Conservation (phyloP, 306 rosid genomes). For the Cicer cuneatum region DNA sequence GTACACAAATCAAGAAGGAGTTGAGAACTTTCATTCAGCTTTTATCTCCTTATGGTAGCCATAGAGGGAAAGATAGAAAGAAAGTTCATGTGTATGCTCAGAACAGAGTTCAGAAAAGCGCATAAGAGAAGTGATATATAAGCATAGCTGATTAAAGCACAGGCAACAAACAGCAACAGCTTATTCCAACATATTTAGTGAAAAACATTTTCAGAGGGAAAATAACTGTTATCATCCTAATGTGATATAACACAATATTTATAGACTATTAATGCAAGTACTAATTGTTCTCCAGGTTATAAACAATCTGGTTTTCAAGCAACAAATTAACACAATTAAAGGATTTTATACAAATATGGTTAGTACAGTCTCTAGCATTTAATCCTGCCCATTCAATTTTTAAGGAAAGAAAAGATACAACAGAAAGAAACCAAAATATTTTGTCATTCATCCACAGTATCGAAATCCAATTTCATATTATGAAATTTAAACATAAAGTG, state of each 20-base stretch:
- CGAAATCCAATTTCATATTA: not conserved
- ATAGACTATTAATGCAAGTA: slow-evolving; percentile 24
- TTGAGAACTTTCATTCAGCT: slow-evolving; percentile 25
- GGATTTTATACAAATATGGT: slow-evolving; percentile 5
- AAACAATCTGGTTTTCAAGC: slow-evolving; percentile 6
- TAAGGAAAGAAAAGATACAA: slow-evolving; percentile 16
- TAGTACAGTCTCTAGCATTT: slow-evolving; percentile 23
- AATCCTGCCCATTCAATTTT: not conserved
- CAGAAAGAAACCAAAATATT: not conserved
- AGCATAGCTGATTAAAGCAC: not conserved
- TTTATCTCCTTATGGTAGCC: slow-evolving; percentile 20
- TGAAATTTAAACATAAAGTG: slow-evolving; percentile 9
- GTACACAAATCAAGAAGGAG: slow-evolving; percentile 33
- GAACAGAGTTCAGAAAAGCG: slow-evolving; percentile 31
- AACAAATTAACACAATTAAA: not conserved
- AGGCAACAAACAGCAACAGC: slow-evolving; percentile 17
- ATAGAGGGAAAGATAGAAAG: slow-evolving; percentile 7
- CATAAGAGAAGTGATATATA: not conserved
- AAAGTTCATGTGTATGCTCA: not conserved
- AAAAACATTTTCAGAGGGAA: not conserved
- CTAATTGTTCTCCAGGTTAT: slow-evolving; percentile 6
- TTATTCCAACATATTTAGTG: not conserved
- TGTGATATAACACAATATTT: slow-evolving; percentile 13
- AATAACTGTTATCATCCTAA: not conserved
- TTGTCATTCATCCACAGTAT: not conserved